Evolutionary conservation across 1,284 basidiomycete genomes (phyloP), one percentile per base, ranked within the genome.

Genomic region (Tylopilus sp.): DNA sequence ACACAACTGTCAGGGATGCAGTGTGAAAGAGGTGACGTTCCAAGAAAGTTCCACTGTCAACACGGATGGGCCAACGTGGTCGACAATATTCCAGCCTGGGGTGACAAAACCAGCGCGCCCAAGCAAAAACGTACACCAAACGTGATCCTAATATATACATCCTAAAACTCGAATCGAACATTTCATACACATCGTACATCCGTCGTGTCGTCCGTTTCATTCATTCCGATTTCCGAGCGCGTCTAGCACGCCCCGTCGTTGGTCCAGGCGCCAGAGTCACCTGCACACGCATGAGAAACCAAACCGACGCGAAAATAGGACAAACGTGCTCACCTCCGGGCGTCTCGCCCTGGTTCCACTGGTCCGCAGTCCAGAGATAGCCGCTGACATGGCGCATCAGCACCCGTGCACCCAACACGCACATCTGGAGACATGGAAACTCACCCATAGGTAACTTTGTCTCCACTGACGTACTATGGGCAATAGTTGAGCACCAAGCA

Each of bases 331-430:
- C 29, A 69, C 67, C 62, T 63, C 65, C 68, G 1, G 64, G 64
- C 3, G 7, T 10, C 17, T 67, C 65, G 11, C 25, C 22, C 43
- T 66, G 7, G 28, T 58, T 59, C 65, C 68, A 66, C 25, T 54
- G 53, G 20, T 32, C 57, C 11, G 66, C 65, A 40, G 58, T 62
- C 65, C 65, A 66, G 29, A 69, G 64, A 26, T 47, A 20, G 0
- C 67, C 65, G 43, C 67, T 69, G 9, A 22, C 17, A 20, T 13
- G n/a, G 13, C 4, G 0, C 14, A 22, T 65, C 39, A 67, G 50
- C 25, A 28, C 33, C 17, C 24, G 8, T 7, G 32, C 17, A 17
- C 32, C 7, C 32, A 13, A 4, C 32, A 13, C 32, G 15, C 7
- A 17, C 15, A 8, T 9, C 8, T 8, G 10, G 39, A 26, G 31